Evolutionary conservation across 768 basidiomycete species (phyloP).

Genomic region (Tylopilus sp.): DNA sequence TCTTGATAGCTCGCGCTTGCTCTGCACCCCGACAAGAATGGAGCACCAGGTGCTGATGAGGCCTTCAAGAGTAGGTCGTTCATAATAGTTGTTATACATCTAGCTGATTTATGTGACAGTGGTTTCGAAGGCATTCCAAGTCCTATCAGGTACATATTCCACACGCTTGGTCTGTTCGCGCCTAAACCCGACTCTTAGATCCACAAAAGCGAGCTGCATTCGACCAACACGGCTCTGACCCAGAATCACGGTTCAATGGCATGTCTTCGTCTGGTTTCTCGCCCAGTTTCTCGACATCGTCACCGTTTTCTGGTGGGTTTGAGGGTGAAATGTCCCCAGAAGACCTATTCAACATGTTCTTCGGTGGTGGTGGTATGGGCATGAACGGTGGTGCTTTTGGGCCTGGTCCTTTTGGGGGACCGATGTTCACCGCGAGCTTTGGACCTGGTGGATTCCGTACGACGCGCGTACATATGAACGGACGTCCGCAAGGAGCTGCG

Average conservation of each 20-base stretch:
- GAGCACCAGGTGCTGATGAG: conserved; percentile 97
- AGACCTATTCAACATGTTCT: conserved; percentile 98
- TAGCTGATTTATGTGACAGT: conserved; percentile 45
- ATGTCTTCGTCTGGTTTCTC: conserved; percentile 55
- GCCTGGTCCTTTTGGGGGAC: conserved; percentile 43
- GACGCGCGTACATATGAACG: conserved; percentile 49
- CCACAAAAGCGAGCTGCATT: conserved; percentile 85
- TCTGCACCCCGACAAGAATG: conserved; percentile 90
- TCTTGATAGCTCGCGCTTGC: conserved; percentile 72
- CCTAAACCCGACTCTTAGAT: conserved; percentile 42
- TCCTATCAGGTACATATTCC: conserved; percentile 64
- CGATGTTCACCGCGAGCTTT: conserved; percentile 76
- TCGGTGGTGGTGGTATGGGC: conserved; percentile 64
- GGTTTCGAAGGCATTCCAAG: conserved; percentile 97
- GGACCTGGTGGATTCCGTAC: conserved; percentile 82
- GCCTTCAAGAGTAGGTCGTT: conserved; percentile 95
- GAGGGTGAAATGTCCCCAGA: conserved; percentile 91
- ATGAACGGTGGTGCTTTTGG: conserved; percentile 48
- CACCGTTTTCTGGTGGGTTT: conserved; percentile 53
- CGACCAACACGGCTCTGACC: conserved; percentile 84
- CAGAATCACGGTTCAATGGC: conserved; percentile 77
- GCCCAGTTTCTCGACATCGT: conserved; percentile 48
- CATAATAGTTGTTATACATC: no score
- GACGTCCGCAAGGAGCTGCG: conserved; percentile 31
- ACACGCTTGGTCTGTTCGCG: neutral